Base-by-base conservation (phyloP, 2,329 filamentous ascomycete species). In the Arthrobotrys musiformis region DNA sequence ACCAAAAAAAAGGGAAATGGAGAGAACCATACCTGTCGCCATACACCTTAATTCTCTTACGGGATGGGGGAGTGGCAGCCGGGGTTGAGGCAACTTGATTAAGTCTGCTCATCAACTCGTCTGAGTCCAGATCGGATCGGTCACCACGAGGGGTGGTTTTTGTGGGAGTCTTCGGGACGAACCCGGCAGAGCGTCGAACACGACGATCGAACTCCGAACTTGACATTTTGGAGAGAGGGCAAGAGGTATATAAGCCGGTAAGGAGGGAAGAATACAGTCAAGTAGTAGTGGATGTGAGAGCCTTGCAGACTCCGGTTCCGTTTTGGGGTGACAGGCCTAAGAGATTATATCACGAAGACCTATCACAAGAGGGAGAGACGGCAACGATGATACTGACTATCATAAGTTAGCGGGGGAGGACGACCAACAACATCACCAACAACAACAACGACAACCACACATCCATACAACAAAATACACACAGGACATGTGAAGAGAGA, bases 1-100 rank as follows among this genome's bases (percentile, higher is more conserved):
- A n/a, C n/a, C n/a, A 22, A 60, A 54, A n/a, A n/a, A n/a, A 44
- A 46, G n/a, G n/a, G 35, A 13, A 40, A 42, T 8, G n/a, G n/a
- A n/a, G n/a, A n/a, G n/a, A n/a, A 52, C 35, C 72, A 66, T 77
- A 77, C 73, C 73, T 70, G 26, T 77, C 73, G 44, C 73, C 73
- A 62, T 77, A 77, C 66, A 77, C 73, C 66, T 77, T 77, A 67
- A 77, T 77, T 70, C 73, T 77, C 61, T 77, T 77, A 61, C 73
- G 73, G 73, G 73, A 77, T 56, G 73, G 73, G 61, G 73, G 73
- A 37, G 73, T 77, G 42, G 73, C 73, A 62, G 73, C 73, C 37
- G 73, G 73, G 5, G 73, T 77, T 19, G 73, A 70, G 19, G 73
- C 73, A 44, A 77, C 73, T 48, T 77, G 73, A 40, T 66, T 70